Base-by-base conservation (phyloP, 1,284 basidiomycete genomes). In the Trichosporon sp. region DNA sequence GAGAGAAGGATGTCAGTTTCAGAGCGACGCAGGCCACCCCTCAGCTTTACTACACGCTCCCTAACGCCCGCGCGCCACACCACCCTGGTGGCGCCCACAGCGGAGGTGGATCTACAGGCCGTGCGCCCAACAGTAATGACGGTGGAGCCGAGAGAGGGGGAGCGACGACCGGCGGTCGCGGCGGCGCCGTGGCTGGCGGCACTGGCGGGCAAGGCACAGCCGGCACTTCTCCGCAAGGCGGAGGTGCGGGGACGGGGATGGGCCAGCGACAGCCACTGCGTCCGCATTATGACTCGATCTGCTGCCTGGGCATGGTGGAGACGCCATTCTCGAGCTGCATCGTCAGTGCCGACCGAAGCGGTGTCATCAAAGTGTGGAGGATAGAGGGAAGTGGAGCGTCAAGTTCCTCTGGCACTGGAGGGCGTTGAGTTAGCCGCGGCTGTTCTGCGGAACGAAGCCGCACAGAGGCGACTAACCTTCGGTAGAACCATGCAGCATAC, bases 341-440 rank as follows among this genome's bases (percentile, higher is more conserved):
- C 38, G 76, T 84, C 40, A 78, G 75, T 16, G 83, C 77, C 21
- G 83, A 84, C 73, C 70, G 82, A 21, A 81, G 79, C 61, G 83
- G 83, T 2, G 78, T 83, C 4, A 74, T 84, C 65, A 84, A 84
- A 68, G 81, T 82, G 1, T 84, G 83, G 83, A 74, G 83, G 51
- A 76, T 83, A 69, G 83, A 83, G 61, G 78, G 78, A 2, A 68
- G 69, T 3, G 59, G 59, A 32, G 32, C 59, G 2, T 35, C 56
- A 5, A 21, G 26, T 38, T 38, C 31, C 1, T 37, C 37, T 21
- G 51, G 48, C 8, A 12, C 46, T 59, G 51, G 43, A 16, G 31
- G 21, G 16, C 65, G 31, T 4, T 48, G 38, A 38, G 51, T n/a
- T 35, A 46, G 43, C 43, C 43, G 43, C 43, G 43, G 43, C 16